Evolutionary conservation across 2,329 filamentous ascomycete genomes (phyloP).

Genomic region (Fonsecaea monophora): DNA sequence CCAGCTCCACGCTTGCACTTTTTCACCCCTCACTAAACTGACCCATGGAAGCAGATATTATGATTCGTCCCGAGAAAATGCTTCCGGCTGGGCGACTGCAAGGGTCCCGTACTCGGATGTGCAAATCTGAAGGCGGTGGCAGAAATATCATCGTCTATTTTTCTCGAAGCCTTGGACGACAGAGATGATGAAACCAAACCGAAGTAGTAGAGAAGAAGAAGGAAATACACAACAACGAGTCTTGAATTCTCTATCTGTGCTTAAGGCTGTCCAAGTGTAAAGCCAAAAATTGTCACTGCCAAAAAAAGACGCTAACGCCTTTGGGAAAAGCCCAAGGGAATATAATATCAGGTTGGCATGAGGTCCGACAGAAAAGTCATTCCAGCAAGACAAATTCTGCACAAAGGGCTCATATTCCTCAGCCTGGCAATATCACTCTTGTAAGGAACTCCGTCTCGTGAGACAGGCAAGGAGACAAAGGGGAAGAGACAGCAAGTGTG

Average conservation of each 20-base stretch:
- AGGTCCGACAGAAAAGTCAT: slow-evolving; percentile 2
- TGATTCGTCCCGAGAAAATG: slow-evolving; percentile 12
- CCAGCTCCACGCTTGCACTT: too few species aligned
- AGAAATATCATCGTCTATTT: slow-evolving; percentile 8
- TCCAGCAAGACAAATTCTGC: not conserved
- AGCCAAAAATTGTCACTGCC: not conserved
- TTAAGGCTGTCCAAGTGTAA: too few species aligned
- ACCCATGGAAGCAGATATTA: not conserved
- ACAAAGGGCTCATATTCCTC: not conserved
- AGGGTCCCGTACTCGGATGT: not conserved
- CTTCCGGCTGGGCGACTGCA: slow-evolving; percentile 3
- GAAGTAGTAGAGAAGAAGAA: not conserved
- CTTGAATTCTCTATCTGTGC: not conserved
- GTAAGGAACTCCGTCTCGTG: not conserved
- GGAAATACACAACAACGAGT: not conserved
- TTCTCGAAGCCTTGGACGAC: not conserved
- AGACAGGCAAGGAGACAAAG: not conserved
- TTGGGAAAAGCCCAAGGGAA: not conserved
- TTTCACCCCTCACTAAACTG: slow-evolving; percentile 13
- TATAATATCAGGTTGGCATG: not conserved
- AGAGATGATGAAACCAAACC: not conserved
- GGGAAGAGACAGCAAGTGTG: not conserved
- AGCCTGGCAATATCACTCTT: not conserved
- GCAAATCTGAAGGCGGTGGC: slow-evolving; percentile 11
- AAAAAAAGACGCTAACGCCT: slow-evolving; percentile 10